A percentile compares a stretch with the other conserved stretches of the same genome.
Conservation (phyloP, 257 asterid species). For the Primulina huaijiensis region DNA sequence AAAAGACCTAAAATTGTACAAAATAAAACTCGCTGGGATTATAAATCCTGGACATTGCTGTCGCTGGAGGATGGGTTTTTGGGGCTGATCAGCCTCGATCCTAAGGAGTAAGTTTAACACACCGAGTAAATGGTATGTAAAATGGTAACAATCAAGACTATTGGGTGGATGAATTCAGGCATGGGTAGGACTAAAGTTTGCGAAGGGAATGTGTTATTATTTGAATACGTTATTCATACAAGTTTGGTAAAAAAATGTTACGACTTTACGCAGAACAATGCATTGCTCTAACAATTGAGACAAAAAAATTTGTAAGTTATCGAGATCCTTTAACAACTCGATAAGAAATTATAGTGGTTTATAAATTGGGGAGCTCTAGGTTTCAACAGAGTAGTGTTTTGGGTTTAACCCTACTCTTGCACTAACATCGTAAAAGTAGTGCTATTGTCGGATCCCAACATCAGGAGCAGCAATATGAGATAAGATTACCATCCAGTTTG, state of each 20-base stretch:
- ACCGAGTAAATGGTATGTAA: background rate
- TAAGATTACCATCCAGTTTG: background rate
- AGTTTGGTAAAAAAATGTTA: background rate
- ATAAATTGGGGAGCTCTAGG: background rate
- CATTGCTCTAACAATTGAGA: background rate
- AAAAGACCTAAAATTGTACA: background rate
- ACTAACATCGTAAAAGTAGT: too few species aligned
- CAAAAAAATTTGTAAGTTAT: background rate
- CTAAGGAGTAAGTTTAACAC: background rate
- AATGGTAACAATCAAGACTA: background rate
- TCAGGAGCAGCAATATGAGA: too few species aligned
- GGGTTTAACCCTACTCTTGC: background rate
- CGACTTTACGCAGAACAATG: background rate
- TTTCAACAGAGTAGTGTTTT: too few species aligned
- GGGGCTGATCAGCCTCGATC: too few species aligned
- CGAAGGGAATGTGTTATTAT: background rate
- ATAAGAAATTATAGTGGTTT: background rate
- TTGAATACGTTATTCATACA: too few species aligned
- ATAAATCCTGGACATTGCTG: background rate
- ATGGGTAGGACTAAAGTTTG: background rate
- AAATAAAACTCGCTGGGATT: background rate
- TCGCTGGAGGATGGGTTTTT: too few species aligned
- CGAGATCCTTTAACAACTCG: background rate
- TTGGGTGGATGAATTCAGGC: background rate
- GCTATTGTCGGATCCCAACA: too few species aligned